phyloP scores from a whole-genome alignment of 73 alveolate genomes.

The Halteria grandinella region DNA sequence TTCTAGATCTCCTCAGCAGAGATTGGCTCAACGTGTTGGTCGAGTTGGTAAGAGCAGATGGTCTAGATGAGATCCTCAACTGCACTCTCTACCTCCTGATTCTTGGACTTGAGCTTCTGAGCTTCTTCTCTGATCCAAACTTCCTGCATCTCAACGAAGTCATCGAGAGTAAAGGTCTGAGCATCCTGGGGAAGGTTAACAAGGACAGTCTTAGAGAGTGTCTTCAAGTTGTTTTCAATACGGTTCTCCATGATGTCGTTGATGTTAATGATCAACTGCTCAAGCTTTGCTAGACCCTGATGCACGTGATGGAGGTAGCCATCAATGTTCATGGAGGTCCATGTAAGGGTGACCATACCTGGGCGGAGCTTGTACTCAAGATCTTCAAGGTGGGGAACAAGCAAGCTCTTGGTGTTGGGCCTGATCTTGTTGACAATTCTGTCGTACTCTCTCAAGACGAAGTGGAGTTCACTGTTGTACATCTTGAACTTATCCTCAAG shows the following conservation, averaged over 20 bases:
- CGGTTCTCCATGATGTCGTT: conserved; percentile 99
- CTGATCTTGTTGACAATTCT: conserved; percentile 97
- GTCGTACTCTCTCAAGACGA: conserved; percentile 98
- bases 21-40: conserved; percentile 98
- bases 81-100: conserved; percentile 99
- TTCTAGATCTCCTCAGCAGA: conserved; percentile 97
- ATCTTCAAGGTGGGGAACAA: conserved; percentile 99
- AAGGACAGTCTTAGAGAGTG: conserved; percentile 97
- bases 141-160: conserved; percentile 98
- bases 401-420: conserved; percentile 97
- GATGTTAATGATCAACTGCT: conserved; percentile 97
- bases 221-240: conserved; percentile 98
- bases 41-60: conserved; percentile 98
- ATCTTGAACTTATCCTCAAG: conserved; percentile 99
- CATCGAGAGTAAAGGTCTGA: conserved; percentile 96
- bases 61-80: conserved; percentile 99
- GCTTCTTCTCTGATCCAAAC: conserved; percentile 95
- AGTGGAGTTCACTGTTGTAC: conserved; percentile 97
- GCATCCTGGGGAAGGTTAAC: conserved; percentile 98
- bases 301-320: conserved; percentile 98
- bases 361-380: conserved; percentile 99
- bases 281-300: conserved; percentile 97
- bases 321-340: conserved; percentile 99
- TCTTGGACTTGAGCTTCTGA: conserved; percentile 95
- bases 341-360: conserved; percentile 98